A percentile compares a stretch with the other conserved stretches of the same genome.
These are phyloP conservation scores for Aureoboletus auriporus DNA, from an alignment of 768 basidiomycete species.

Conservation along the genomic window DNA sequence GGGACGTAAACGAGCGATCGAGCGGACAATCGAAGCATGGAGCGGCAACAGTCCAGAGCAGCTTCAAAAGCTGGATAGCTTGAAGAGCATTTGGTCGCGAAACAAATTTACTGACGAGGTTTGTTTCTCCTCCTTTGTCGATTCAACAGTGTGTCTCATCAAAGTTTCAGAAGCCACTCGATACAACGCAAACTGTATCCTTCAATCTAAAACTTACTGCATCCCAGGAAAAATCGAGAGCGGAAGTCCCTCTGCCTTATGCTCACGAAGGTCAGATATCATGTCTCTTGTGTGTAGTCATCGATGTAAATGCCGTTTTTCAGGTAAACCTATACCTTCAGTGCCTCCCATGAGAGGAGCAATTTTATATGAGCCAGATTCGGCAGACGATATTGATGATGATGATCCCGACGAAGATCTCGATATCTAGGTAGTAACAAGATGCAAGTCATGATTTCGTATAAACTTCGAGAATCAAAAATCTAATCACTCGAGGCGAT, in stretches of 20 bases:
- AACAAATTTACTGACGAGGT: slow-evolving; percentile 29
- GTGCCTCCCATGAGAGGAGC: slow-evolving; percentile 31
- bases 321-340: slow-evolving; percentile 33
- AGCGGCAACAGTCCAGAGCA: slow-evolving; percentile 37
- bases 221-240: slow-evolving; percentile 74
- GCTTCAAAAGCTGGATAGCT: slow-evolving; percentile 46
- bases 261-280: slow-evolving; percentile 70
- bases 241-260: slow-evolving; percentile 86
- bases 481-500: slow-evolving; percentile 1
- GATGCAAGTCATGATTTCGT: neutral
- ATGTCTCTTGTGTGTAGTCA: neutral
- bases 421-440: slow-evolving; percentile 52
- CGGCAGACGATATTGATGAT: slow-evolving; percentile 91
- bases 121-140: slow-evolving; percentile 23
- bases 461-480: neutral
- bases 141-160: neutral
- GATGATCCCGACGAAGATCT: slow-evolving; percentile 96
- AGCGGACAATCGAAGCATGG: slow-evolving; percentile 67
- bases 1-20: slow-evolving; percentile 50
- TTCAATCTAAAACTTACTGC: slow-evolving; percentile 87
- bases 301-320: neutral
- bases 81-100: slow-evolving; percentile 45
- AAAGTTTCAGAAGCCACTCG: slow-evolving; percentile 36
- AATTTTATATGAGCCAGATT: slow-evolving; percentile 90
- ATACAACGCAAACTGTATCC: slow-evolving; percentile 67